A percentile compares a stretch with the other conserved stretches of the same genome.
These are phyloP conservation scores for Candolleomyces efflorescens DNA, from an alignment of 768 basidiomycete species.

Conservation along the genomic window DNA sequence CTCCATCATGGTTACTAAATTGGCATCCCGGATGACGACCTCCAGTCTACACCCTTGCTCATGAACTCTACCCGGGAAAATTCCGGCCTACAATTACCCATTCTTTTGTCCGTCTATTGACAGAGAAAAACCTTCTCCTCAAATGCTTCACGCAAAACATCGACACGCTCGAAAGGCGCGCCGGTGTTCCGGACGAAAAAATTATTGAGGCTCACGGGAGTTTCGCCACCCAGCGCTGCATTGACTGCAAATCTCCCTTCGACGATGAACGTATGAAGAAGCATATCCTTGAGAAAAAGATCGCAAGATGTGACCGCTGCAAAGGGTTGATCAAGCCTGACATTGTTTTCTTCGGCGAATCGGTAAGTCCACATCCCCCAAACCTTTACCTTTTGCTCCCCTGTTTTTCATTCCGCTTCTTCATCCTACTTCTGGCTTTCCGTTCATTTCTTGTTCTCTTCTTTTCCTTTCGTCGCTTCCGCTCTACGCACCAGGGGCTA, in stretches of 20 bases:
- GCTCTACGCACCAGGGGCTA: neutral
- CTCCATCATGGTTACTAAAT: neutral
- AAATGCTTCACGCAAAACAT: slow-evolving; percentile 90
- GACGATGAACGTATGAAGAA: slow-evolving; percentile 66
- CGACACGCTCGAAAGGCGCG: slow-evolving; percentile 85
- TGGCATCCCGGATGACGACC: neutral
- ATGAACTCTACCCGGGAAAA: slow-evolving; percentile 89
- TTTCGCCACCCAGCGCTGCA: slow-evolving; percentile 84
- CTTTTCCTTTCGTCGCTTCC: neutral
- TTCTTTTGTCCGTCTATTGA: slow-evolving; percentile 81
- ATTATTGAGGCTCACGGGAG: slow-evolving; percentile 96
- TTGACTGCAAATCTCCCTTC: slow-evolving; percentile 60
- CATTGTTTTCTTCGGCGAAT: slow-evolving; percentile 91
- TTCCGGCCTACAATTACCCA: slow-evolving; percentile 88
- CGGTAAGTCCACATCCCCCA: slow-evolving; percentile 35
- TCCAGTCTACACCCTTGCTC: slow-evolving; percentile 84
- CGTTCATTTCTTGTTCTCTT: neutral
- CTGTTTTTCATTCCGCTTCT: neutral
- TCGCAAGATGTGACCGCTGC: slow-evolving; percentile 66
- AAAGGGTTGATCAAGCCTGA: slow-evolving; percentile 86
- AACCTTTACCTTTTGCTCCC: neutral
- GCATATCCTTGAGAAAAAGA: slow-evolving; percentile 54
- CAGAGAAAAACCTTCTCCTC: slow-evolving; percentile 62
- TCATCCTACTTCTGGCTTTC: neutral
- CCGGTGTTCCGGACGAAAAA: slow-evolving; percentile 67